A percentile compares a stretch with the other conserved stretches of the same genome.
phyloP scores from a whole-genome alignment of 805 yeast genomes.

The Debaryomyces hansenii region DNA sequence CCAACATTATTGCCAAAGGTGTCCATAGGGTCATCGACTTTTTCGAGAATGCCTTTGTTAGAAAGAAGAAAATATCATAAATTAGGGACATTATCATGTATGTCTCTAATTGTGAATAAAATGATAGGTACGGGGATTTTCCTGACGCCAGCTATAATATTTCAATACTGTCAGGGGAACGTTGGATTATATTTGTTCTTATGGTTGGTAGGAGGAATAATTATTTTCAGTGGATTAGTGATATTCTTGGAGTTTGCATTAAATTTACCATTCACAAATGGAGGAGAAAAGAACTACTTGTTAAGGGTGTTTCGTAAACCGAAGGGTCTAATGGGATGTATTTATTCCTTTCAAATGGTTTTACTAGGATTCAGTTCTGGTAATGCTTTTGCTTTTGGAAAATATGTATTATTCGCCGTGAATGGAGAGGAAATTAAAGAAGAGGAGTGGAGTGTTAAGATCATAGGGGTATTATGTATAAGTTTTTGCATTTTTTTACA shows the following conservation, averaged over 20 bases:
- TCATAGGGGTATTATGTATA: constrained; percentile 50
- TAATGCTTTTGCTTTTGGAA: constrained; percentile 65
- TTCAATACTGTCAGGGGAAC: constrained; percentile 38
- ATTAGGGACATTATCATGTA: constrained; percentile 26
- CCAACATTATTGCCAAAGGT: background rate
- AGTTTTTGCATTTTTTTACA: constrained; percentile 50
- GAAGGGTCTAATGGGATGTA: constrained; percentile 35
- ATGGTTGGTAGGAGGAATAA: constrained; percentile 37
- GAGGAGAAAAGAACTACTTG: constrained; percentile 44
- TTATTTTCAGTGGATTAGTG: constrained; percentile 39
- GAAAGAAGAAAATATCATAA: constrained; percentile 6
- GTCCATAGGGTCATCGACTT: background rate
- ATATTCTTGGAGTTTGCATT: constrained; percentile 42
- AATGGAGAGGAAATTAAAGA: constrained; percentile 23
- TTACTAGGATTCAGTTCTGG: constrained; percentile 62
- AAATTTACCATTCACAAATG: constrained; percentile 41
- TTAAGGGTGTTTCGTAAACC: constrained; percentile 34
- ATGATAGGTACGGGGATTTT: constrained; percentile 47
- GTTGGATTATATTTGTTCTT: constrained; percentile 32
- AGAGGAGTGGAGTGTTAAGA: constrained; percentile 37
- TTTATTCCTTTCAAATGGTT: constrained; percentile 53
- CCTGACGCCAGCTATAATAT: constrained; percentile 41
- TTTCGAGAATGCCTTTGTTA: background rate
- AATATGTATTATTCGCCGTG: constrained; percentile 47
- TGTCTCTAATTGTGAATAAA: constrained; percentile 42